Evolutionary conservation across 2,329 filamentous ascomycete species (phyloP).

Genomic region (Stromatinia cepivora): DNA sequence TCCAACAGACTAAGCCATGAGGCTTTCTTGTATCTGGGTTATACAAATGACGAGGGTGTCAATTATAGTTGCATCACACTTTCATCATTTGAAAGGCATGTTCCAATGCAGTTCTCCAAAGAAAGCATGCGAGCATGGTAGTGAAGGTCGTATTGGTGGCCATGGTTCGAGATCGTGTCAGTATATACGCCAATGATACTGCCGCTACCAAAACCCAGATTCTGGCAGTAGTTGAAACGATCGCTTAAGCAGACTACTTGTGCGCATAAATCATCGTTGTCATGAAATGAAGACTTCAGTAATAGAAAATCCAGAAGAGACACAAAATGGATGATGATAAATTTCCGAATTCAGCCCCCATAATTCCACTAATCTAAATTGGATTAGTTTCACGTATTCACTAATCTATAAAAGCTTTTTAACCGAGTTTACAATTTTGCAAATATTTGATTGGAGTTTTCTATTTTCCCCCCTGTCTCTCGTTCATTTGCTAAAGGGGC

Average conservation of each 20-base stretch:
- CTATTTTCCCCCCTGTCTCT: neutral
- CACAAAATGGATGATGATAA: neutral
- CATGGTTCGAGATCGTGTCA: neutral
- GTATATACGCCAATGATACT: neutral
- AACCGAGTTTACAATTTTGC: neutral
- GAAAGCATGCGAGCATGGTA: neutral
- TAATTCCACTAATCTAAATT: neutral
- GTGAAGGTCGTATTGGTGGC: neutral
- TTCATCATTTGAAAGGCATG: neutral
- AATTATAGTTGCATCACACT: neutral
- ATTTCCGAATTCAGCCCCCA: too few relatives aligned
- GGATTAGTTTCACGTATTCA: neutral
- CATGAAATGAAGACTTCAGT: neutral
- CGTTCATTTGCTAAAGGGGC: slow-evolving; percentile 2
- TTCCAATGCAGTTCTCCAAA: neutral
- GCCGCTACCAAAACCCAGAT: neutral
- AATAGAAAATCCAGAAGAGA: neutral
- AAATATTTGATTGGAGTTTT: neutral
- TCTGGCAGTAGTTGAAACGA: neutral
- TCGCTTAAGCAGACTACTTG: neutral
- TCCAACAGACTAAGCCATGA: neutral
- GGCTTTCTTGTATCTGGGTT: too few relatives aligned
- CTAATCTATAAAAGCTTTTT: neutral
- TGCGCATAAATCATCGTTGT: neutral
- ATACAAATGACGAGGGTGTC: neutral